A percentile compares a stretch with the other conserved stretches of the same genome.
Evolutionary conservation across 1,139 yeast species (phyloP).

Genomic region (Magnusiomyces ingens): DNA sequence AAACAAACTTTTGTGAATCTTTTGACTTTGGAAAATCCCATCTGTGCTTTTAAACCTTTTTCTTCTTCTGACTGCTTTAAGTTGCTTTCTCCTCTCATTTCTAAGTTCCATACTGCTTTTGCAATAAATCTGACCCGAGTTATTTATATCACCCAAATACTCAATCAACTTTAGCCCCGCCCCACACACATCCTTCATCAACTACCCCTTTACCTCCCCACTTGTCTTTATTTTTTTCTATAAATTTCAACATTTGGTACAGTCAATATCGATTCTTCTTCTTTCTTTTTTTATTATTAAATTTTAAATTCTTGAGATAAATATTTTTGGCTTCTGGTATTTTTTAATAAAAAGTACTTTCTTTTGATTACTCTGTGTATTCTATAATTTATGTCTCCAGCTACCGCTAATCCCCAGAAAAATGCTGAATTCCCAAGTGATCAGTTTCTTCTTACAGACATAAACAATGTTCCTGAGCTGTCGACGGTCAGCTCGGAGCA

Average conservation of each 20-base stretch:
- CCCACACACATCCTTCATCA: background rate
- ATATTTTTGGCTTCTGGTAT: too few species aligned
- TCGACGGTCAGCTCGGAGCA: conserved; percentile 19
- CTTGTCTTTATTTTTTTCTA: background rate
- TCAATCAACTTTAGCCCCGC: background rate
- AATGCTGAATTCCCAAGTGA: conserved; percentile 3
- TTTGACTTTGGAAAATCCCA: too few species aligned
- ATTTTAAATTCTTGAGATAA: too few species aligned
- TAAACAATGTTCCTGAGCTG: conserved; percentile 19
- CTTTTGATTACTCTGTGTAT: too few species aligned
- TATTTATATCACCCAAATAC: background rate
- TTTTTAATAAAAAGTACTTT: too few species aligned
- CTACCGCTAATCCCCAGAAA: background rate
- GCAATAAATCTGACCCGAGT: background rate
- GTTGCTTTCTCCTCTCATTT: background rate
- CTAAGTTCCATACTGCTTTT: background rate
- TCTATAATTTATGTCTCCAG: too few species aligned
- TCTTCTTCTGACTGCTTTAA: background rate
- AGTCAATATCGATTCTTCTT: too few species aligned
- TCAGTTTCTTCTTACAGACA: conserved; percentile 5
- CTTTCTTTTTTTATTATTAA: too few species aligned
- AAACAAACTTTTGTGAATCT: background rate
- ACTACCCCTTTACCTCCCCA: background rate
- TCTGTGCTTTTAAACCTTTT: too few species aligned
- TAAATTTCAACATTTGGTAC: background rate